Base-by-base conservation (phyloP, 176 grass and related monocot species). In the Juncus inflexus region DNA sequence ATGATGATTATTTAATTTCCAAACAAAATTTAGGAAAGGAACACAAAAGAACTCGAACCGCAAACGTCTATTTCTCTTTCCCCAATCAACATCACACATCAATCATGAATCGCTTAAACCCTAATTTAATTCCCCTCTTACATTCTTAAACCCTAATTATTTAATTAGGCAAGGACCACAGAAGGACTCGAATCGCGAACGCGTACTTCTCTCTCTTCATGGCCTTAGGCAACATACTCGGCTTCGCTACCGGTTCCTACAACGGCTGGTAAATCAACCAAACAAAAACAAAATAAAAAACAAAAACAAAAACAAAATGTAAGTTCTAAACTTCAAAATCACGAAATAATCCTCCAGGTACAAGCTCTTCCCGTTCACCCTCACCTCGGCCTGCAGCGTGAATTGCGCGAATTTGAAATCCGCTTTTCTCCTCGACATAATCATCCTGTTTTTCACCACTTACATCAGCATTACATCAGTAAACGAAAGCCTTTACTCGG, bases 191-290 rank as follows among this genome's bases (percentile, higher is more conserved):
- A 8, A 88, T 97, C 13, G 92, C 92, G 43, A 97, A 91, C 74
- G 92, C 92, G n/a, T 97, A 97, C 77, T 97, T 89, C 69, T 97
- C 92, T 15, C 82, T 91, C 74, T 97, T 97, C 82, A 97, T 97
- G 88, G 94, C 88, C 7, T 72, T 92, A 67, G 85, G 94, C 65
- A 92, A 92, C 68, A 84, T 99, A 58, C 83, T 99, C 1, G 88
- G 94, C 47, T 99, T 86, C 50, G 88, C 94, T 42, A 80, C 88
- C 37, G 94, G 88, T 65, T 84, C 94, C 9, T 92, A 82, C 41
- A 86, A 72, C 54, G 70, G 85, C 55, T 99, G 88, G 94, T 28
- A 28, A 28, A 28, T 28, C 19, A 28, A 28, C 19, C 19, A 28
- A 28, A 28, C 19, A 28, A 28, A n/a, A n/a, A n/a, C n/a, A n/a